phyloP scores from a whole-genome alignment of 495 filamentous ascomycete genomes.

The Pyrenula aspistea region DNA sequence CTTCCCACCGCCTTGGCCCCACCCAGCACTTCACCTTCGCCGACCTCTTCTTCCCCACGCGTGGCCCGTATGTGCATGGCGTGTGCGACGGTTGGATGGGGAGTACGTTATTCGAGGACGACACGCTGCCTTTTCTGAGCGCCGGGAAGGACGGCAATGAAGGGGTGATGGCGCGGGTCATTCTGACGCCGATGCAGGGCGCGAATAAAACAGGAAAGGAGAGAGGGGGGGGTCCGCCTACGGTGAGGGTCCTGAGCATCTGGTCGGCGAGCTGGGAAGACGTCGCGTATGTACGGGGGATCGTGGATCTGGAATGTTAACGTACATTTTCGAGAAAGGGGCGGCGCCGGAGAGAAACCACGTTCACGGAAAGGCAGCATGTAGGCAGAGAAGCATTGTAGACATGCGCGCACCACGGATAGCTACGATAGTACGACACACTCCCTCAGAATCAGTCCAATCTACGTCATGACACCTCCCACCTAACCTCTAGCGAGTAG shows the following conservation, averaged over 20 bases:
- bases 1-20: conserved; percentile 4
- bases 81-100: conserved; percentile 13
- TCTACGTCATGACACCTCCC: too few species aligned
- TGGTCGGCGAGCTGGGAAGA: conserved; percentile 16
- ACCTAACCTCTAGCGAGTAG: too few species aligned
- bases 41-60: conserved; percentile 12
- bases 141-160: conserved; percentile 2
- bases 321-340: too few species aligned
- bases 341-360: too few species aligned
- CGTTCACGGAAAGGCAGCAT: too few species aligned
- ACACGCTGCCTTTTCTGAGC: conserved; percentile 10
- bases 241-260: conserved; percentile 11
- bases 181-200: conserved; percentile 10
- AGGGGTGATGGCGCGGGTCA: conserved; percentile 11
- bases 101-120: conserved; percentile 9
- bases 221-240: not conserved
- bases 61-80: conserved; percentile 12
- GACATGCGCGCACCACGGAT: too few species aligned
- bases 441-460: too few species aligned
- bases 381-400: too few species aligned
- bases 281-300: conserved; percentile 12
- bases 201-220: conserved; percentile 1
- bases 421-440: too few species aligned
- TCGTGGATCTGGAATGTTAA: too few species aligned
- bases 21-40: conserved; percentile 14